Base-by-base conservation (phyloP, 768 basidiomycete genomes). In the Hericium rajendrae region DNA sequence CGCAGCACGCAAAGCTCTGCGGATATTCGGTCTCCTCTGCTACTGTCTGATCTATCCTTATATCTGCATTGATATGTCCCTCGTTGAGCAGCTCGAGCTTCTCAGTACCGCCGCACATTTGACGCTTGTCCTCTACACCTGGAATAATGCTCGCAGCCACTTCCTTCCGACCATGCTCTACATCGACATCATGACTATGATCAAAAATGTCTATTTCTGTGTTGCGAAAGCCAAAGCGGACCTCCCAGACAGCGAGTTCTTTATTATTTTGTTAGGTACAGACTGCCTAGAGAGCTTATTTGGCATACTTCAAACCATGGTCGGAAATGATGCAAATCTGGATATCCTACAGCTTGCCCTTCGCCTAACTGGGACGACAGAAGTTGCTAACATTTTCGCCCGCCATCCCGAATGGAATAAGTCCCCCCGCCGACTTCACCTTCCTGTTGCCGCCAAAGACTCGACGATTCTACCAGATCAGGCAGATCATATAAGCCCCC, bases 371-470 rank as follows among this genome's bases (percentile, higher is more conserved):
- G 69, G 69, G 10, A 67, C 71, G 0, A 69, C 67, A 0, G 68
- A 75, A 43, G 66, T 71, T 1, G 56, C 67, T 0, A 69, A 61
- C n/a, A 76, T 76, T 16, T 67, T 75, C 8, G 70, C 66, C 0
- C 57, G 66, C 50, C 63, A 71, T 56, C 73, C 73, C 1, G 60
- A 75, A 2, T 77, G 74, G 73, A 74, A 75, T 54, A 61, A 66
- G 1, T 46, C 64, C 5, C 71, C 73, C n/a, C 68, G 68, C 4
- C 66, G 69, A 0, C 66, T 76, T 3, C 67, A 68, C 4, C 24
- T 55, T 8, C 32, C 32, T 3, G 26, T 12, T 6, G 18, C 46
- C 15, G 16, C 53, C n/a, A 4, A 18, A 10, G 54, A 39, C 24
- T 20, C 37, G 2, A 2, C n/a, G 9, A 41, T 18, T 3, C 3